These are phyloP conservation scores for Psilocybe sp. DNA, from an alignment of 768 basidiomycete genomes.

Conservation along the genomic window DNA sequence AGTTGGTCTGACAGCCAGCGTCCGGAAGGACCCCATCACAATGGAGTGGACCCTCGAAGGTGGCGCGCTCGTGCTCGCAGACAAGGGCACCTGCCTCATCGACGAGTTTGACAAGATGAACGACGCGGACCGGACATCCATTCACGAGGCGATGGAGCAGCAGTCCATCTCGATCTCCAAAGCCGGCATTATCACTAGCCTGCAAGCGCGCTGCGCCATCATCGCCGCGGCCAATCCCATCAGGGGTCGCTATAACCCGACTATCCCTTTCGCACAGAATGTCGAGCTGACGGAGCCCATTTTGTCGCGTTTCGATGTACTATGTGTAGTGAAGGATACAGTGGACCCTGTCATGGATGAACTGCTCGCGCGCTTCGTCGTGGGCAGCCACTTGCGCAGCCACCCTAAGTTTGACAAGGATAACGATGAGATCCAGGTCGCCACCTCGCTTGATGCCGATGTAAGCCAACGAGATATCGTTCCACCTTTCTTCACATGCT, in stretches of 20 bases:
- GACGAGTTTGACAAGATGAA: slow-evolving; percentile 99
- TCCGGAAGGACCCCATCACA: slow-evolving; percentile 97
- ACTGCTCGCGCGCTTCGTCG: slow-evolving; percentile 94
- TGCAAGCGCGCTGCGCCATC: slow-evolving; percentile 97
- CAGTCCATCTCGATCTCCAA: slow-evolving; percentile 99
- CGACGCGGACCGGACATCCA: slow-evolving; percentile 94
- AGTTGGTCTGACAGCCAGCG: slow-evolving; percentile 97
- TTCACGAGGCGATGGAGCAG: slow-evolving; percentile 99
- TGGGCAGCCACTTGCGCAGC: slow-evolving; percentile 90
- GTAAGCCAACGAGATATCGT: slow-evolving; percentile 43
- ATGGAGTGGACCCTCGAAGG: slow-evolving; percentile 99
- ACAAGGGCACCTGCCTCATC: slow-evolving; percentile 96
- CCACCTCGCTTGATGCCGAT: slow-evolving; percentile 84
- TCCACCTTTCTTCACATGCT: slow-evolving; percentile 2
- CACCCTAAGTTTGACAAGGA: slow-evolving; percentile 90
- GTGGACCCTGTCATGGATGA: slow-evolving; percentile 98
- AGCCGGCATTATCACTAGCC: slow-evolving; percentile 96
- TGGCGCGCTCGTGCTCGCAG: slow-evolving; percentile 95
- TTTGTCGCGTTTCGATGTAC: slow-evolving; percentile 94
- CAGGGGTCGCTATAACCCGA: slow-evolving; percentile 96
- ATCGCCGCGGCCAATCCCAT: slow-evolving; percentile 98
- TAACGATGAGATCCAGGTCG: slow-evolving; percentile 91
- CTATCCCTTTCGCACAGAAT: slow-evolving; percentile 97
- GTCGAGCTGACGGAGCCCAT: slow-evolving; percentile 99
- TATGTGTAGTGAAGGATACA: slow-evolving; percentile 97